A percentile compares a stretch with the other conserved stretches of the same genome.
Conservation (phyloP, 179 eudicot species). For the Vitellaria paradoxa region DNA sequence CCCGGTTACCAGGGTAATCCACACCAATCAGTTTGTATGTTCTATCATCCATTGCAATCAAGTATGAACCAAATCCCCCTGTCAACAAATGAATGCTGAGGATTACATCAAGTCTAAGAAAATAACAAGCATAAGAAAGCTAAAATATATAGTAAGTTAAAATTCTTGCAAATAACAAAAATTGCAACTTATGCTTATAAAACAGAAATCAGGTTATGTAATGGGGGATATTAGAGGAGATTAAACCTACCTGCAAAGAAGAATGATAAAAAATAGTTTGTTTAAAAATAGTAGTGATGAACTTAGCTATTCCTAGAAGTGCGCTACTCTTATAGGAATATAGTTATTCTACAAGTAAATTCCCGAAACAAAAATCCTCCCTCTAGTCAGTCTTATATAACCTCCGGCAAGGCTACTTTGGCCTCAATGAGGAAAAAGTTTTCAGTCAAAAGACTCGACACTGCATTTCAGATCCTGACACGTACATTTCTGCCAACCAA, state of each 20-base stretch:
- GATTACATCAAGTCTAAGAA: constrained; percentile 1
- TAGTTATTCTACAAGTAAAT: too few relatives aligned
- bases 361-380: not conserved
- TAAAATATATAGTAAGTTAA: not conserved
- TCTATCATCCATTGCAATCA: constrained; percentile 91
- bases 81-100: constrained; percentile 13
- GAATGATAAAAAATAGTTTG: too few relatives aligned
- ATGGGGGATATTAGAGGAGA: not conserved
- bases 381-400: not conserved
- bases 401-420: not conserved
- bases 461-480: not conserved
- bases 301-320: too few relatives aligned
- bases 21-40: constrained; percentile 88
- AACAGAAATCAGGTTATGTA: not conserved
- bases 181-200: not conserved
- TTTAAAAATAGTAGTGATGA: too few relatives aligned
- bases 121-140: not conserved
- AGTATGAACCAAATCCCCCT: constrained; percentile 97
- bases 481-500: not conserved
- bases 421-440: not conserved
- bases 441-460: not conserved
- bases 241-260: not conserved
- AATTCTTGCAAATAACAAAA: not conserved
- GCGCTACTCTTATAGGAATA: not conserved
- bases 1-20: constrained; percentile 89